Base-by-base conservation (phyloP, 768 basidiomycete species). In the Stropharia rugosoannulata region DNA sequence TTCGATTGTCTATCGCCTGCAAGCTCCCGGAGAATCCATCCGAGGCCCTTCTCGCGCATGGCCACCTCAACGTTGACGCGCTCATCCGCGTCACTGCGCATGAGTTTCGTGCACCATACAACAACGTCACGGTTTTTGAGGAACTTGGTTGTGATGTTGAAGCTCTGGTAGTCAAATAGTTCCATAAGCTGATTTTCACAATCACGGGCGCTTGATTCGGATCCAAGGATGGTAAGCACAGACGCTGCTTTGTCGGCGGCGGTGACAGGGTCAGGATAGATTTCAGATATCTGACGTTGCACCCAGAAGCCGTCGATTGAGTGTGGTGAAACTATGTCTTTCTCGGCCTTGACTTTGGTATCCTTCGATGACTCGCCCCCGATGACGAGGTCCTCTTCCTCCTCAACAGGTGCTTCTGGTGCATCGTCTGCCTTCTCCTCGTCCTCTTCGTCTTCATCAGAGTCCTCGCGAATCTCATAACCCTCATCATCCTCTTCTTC, bases 281-380 rank as follows among this genome's bases (percentile, higher is more conserved):
- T 80, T 66, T 93, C 87, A 0, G 91, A 84, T 49, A 98, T 87
- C 56, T 96, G 90, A 1, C 95, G 88, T 66, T 99, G 97, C 0
- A 99, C 93, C 95, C 95, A 99, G 84, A 98, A 98, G 25, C 85
- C 96, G 69, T 99, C 96, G 64, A 99, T 87, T 49, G 87, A 81
- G 59, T 97, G 93, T 0, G 95, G 94, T 0, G 93, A 87, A 39
- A 98, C 87, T 51, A 85, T 75, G 62, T 93, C 91, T 62, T 87
- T 86, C 71, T 91, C 86, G 43, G 75, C 77, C 64, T 85, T 85
- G 52, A 77, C 67, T 59, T 80, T 79, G 50, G 79, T 80, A 18
- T 75, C 70, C 32, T 73, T 69, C 12, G 84, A 78, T 0, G 83
- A 76, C 46, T 81, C 86, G 55, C 85, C 86, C 22, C 91, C 91